phyloP scores from a whole-genome alignment of 306 rosid species.

The Rosa persica region DNA sequence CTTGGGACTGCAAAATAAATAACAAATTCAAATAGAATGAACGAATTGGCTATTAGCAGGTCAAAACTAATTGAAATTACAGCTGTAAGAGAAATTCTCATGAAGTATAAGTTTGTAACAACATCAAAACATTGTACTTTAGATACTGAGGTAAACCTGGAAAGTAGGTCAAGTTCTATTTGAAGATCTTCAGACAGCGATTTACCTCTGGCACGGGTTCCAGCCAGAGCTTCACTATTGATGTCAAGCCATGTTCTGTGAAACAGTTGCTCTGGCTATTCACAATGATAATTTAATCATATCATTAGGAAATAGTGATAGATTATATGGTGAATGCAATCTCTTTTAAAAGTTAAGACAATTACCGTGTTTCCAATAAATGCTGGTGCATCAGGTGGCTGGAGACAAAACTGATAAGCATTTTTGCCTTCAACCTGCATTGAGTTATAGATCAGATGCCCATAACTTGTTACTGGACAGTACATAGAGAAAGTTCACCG shows the following conservation, averaged over 20 bases:
- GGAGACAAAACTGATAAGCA: constrained; percentile 84
- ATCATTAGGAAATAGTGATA: background rate
- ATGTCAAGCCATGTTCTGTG: constrained; percentile 81
- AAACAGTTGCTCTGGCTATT: constrained; percentile 99
- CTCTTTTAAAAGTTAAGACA: background rate
- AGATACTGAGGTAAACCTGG: constrained; percentile 56
- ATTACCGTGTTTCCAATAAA: constrained; percentile 90
- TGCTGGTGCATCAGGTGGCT: constrained; percentile 87
- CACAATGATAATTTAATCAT: constrained; percentile 43
- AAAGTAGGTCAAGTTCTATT: constrained; percentile 80
- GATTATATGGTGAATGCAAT: background rate
- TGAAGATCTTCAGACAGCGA: constrained; percentile 63
- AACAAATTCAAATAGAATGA: constrained; percentile 14
- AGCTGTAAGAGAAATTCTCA: background rate
- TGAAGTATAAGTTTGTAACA: background rate
- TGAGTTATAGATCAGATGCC: constrained; percentile 21
- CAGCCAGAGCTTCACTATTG: constrained; percentile 93
- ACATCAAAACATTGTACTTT: constrained; percentile 3
- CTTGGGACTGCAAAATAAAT: constrained; percentile 59
- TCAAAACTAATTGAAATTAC: constrained; percentile 14
- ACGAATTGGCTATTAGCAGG: constrained; percentile 8
- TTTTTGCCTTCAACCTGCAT: constrained; percentile 72
- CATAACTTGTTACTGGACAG: constrained; percentile 9
- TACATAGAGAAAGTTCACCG: constrained; percentile 9
- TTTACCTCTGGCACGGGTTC: constrained; percentile 89